These are phyloP conservation scores for Mycena latifolia DNA, from an alignment of 768 basidiomycete species.

Conservation along the genomic window DNA sequence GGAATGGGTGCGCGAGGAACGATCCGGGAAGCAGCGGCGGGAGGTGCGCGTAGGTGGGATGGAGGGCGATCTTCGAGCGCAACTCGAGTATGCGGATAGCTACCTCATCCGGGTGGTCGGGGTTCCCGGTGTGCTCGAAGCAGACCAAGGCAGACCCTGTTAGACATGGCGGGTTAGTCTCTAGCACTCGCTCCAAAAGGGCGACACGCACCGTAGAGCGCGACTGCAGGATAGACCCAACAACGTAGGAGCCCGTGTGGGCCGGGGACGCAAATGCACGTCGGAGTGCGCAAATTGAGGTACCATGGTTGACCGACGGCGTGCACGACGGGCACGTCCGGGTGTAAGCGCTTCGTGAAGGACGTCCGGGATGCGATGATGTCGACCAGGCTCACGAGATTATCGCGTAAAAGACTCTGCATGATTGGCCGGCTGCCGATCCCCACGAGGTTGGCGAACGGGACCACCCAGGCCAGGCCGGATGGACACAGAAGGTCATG, in stretches of 20 bases:
- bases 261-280: neutral
- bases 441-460: neutral
- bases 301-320: neutral
- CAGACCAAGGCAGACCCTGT: neutral
- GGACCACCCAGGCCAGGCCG: neutral
- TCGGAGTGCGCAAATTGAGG: neutral
- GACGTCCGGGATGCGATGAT: neutral
- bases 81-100: neutral
- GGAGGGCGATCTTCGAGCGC: neutral
- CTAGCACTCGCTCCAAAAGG: too few species aligned
- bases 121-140: conserved; percentile 4
- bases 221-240: neutral
- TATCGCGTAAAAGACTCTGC: conserved; percentile 7
- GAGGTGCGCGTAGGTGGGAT: neutral
- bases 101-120: neutral
- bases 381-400: neutral
- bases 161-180: too few species aligned
- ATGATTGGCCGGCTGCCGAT: neutral
- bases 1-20: neutral
- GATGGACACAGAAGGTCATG: neutral
- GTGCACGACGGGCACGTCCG: neutral
- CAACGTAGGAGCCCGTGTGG: neutral
- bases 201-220: neutral
- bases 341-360: neutral
- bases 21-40: neutral